These are phyloP conservation scores for Mycena epipterygia DNA, from an alignment of 768 basidiomycete species.

Conservation along the genomic window DNA sequence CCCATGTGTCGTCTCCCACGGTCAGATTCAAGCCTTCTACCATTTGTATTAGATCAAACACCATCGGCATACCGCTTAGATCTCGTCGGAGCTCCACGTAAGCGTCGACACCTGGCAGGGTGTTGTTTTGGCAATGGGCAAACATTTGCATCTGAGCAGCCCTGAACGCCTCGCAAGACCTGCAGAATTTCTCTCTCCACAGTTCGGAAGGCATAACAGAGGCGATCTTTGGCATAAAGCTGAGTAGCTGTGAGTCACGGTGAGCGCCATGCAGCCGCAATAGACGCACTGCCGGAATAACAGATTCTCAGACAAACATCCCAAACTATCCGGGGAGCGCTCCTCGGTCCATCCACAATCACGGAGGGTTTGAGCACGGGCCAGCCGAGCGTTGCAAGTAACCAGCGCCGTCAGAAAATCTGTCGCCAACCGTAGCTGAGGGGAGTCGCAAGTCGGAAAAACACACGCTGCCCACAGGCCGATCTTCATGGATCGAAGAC, in stretches of 20 bases:
- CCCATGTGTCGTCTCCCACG: slow-evolving; percentile 40
- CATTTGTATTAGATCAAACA: slow-evolving; percentile 67
- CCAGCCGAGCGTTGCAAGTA: slow-evolving; percentile 49
- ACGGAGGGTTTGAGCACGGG: slow-evolving; percentile 26
- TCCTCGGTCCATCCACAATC: slow-evolving; percentile 38
- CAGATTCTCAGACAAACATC: slow-evolving; percentile 42
- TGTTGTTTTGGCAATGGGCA: slow-evolving; percentile 39
- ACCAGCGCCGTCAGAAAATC: slow-evolving; percentile 64
- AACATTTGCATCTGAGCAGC: slow-evolving; percentile 49
- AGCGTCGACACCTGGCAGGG: slow-evolving; percentile 59
- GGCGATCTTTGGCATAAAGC: slow-evolving; percentile 42
- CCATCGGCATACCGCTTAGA: slow-evolving; percentile 61
- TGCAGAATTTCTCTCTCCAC: slow-evolving; percentile 60
- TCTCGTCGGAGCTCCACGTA: slow-evolving; percentile 61
- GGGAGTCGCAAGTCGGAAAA: slow-evolving; percentile 68
- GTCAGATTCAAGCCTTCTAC: slow-evolving; percentile 57
- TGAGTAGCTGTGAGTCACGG: background rate
- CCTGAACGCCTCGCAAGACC: slow-evolving; percentile 50
- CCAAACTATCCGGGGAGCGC: background rate
- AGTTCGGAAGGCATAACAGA: slow-evolving; percentile 48
- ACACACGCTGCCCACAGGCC: slow-evolving; percentile 71
- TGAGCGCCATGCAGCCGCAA: background rate
- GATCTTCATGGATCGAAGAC: slow-evolving; percentile 48
- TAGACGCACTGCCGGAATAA: slow-evolving; percentile 53
- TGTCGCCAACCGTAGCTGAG: slow-evolving; percentile 66